Evolutionary conservation across 208 protist genomes (phyloP), one percentile per base, ranked within the genome.

Genomic region (Jaenimonas drosophilae): DNA sequence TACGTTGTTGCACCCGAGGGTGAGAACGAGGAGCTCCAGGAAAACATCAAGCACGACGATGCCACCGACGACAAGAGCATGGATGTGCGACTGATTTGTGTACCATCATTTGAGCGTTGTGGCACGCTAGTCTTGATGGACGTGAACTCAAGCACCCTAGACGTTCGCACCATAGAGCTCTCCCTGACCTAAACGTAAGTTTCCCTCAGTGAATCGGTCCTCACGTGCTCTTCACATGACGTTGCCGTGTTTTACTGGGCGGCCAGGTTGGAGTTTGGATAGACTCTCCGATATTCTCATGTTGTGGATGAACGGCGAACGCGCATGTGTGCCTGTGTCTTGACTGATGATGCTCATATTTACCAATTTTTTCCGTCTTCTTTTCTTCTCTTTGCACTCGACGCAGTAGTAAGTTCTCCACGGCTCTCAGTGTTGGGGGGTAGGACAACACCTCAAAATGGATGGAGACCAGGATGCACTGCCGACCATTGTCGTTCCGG

Each of bases 91-190:
- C 51, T 94, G 19, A 55, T 94, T 20, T 87, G 74, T 47, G 73
- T 94, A 12, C 86, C 86, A 16, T 65, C 73, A 0, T 94, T 91
- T 55, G 33, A 53, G 2, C 49, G 64, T 16, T 70, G 76, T 2
- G 80, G 78, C 1, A 40, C 42, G 26, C 37, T 94, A 1, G 81
- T 91, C 19, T 53, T 94, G 4, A 70, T 94, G 21, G 76, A 94
- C 45, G 62, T 89, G 11, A 68, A 87, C 57, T 84, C 80, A 2
- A 70, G 76, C 4, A 55, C 66, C 1, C 50, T 94, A 9, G 71
- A 84, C 21, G 71, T 81, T 20, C 14, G 23, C 16, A 42, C 37
- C n/a, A 42, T 42, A 24, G 37, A 42, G 16, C 23, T 42, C 19
- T 42, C 37, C 9, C 16, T 17, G 16, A 11, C 11, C 9, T 9